A percentile compares a stretch with the other conserved stretches of the same genome.
Evolutionary conservation across 176 grass and related monocot genomes (phyloP).

Genomic region (Neostapfia colusana): DNA sequence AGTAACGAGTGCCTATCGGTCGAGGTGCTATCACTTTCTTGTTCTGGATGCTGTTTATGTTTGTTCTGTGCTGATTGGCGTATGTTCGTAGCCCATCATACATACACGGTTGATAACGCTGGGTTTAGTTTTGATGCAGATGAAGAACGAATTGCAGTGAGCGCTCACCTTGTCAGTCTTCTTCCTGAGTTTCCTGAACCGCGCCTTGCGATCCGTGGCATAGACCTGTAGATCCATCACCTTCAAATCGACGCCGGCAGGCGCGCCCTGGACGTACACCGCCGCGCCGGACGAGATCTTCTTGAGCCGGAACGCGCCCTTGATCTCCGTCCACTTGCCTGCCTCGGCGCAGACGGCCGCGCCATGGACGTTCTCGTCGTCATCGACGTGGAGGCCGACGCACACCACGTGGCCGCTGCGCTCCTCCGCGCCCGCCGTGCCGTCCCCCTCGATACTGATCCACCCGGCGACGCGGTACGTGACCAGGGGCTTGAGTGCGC

Average conservation of each 20-base stretch:
- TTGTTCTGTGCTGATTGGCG: neutral
- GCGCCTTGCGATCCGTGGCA: slow-evolving; percentile 52
- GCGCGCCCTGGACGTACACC: slow-evolving; percentile 61
- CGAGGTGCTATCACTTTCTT: neutral
- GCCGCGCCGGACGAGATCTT: slow-evolving; percentile 18
- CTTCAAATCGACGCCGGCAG: slow-evolving; percentile 52
- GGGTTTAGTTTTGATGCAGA: neutral
- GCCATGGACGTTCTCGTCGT: slow-evolving; percentile 29
- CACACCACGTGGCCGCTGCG: slow-evolving; percentile 21
- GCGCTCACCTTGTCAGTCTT: slow-evolving; percentile 64
- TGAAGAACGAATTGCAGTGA: neutral
- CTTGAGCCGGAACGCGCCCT: slow-evolving; percentile 65
- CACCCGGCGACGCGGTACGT: slow-evolving; percentile 65
- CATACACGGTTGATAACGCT: neutral
- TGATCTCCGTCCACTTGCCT: slow-evolving; percentile 62
- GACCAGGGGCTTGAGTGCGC: slow-evolving; percentile 26
- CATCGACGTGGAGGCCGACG: slow-evolving; percentile 31
- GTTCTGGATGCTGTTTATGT: neutral
- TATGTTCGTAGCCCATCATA: neutral
- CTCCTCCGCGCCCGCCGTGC: neutral
- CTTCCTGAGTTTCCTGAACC: slow-evolving; percentile 59
- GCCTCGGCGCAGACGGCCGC: slow-evolving; percentile 39
- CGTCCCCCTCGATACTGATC: slow-evolving; percentile 41
- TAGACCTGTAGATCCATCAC: slow-evolving; percentile 67
- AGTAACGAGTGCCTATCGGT: neutral